phyloP scores from a whole-genome alignment of 2,329 filamentous ascomycete species.

The Periconia sp. region DNA sequence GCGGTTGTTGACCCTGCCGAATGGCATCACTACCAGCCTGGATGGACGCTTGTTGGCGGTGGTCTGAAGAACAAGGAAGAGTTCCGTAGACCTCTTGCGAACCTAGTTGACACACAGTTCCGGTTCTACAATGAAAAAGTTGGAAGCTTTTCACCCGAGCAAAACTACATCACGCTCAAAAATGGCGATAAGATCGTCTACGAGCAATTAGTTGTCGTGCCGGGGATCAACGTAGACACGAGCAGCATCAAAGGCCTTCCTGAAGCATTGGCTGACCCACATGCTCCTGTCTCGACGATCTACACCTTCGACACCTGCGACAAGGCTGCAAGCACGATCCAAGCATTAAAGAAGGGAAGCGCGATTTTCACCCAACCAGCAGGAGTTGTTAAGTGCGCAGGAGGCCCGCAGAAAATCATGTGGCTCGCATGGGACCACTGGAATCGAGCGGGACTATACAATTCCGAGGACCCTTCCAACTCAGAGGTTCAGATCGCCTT shows the following conservation, averaged over 20 bases:
- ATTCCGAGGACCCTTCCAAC: constrained; percentile 21
- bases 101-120: constrained; percentile 65
- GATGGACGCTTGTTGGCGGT: constrained; percentile 72
- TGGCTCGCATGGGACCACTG: constrained; percentile 50
- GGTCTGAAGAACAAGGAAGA: constrained; percentile 69
- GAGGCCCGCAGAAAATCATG: constrained; percentile 50
- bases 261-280: constrained; percentile 43
- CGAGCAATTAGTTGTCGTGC: constrained; percentile 69
- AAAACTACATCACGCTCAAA: constrained; percentile 62
- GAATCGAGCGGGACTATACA: constrained; percentile 44
- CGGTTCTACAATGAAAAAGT: constrained; percentile 65
- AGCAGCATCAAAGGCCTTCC: constrained; percentile 38
- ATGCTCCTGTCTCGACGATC: constrained; percentile 44
- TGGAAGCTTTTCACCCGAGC: constrained; percentile 58
- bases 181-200: constrained; percentile 65
- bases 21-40: constrained; percentile 72
- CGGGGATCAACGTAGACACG: constrained; percentile 47
- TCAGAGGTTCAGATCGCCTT: constrained; percentile 47
- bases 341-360: constrained; percentile 39
- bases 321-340: constrained; percentile 41
- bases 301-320: constrained; percentile 48
- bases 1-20: constrained; percentile 67
- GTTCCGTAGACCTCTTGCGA: constrained; percentile 57
- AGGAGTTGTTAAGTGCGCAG: constrained; percentile 49
- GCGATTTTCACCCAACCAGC: constrained; percentile 49